phyloP scores from a whole-genome alignment of 1,284 basidiomycete species.

The Rhodotorula sp. region DNA sequence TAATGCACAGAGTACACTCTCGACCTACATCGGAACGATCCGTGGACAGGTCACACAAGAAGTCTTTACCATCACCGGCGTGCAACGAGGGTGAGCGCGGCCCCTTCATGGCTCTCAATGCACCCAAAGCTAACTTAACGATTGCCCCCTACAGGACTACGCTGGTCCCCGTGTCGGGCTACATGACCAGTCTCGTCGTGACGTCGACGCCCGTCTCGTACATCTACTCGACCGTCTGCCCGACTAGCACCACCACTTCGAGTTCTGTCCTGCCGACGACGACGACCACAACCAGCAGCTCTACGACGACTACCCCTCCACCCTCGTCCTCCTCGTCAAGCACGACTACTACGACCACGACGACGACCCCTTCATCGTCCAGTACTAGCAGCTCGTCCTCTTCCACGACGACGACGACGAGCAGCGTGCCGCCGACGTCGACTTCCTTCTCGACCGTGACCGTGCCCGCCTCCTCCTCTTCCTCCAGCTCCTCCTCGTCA shows the following conservation, averaged over 20 bases:
- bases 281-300: not conserved
- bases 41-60: not conserved
- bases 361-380: slow-evolving; percentile 2
- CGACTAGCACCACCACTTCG: not conserved
- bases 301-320: slow-evolving; percentile 3
- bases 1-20: not conserved
- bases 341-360: slow-evolving; percentile 6
- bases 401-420: not conserved
- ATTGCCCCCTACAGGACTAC: slow-evolving; percentile 4
- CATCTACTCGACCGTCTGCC: slow-evolving; percentile 11
- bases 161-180: not conserved
- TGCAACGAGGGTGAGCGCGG: too few species aligned
- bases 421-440: not conserved
- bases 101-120: too few species aligned
- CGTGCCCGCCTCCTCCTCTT: not conserved
- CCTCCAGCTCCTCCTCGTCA: slow-evolving; percentile 8
- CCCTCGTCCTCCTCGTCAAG: slow-evolving; percentile 7
- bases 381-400: not conserved
- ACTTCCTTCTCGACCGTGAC: slow-evolving; percentile 4
- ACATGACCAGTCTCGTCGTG: slow-evolving; percentile 17
- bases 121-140: not conserved
- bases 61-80: slow-evolving; percentile 1
- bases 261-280: slow-evolving; percentile 3
- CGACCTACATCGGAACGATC: slow-evolving; percentile 1
- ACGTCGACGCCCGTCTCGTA: slow-evolving; percentile 21